A percentile compares a stretch with the other conserved stretches of the same genome.
Evolutionary conservation across 2,329 filamentous ascomycete species (phyloP).

Genomic region (Talaromyces sp.): DNA sequence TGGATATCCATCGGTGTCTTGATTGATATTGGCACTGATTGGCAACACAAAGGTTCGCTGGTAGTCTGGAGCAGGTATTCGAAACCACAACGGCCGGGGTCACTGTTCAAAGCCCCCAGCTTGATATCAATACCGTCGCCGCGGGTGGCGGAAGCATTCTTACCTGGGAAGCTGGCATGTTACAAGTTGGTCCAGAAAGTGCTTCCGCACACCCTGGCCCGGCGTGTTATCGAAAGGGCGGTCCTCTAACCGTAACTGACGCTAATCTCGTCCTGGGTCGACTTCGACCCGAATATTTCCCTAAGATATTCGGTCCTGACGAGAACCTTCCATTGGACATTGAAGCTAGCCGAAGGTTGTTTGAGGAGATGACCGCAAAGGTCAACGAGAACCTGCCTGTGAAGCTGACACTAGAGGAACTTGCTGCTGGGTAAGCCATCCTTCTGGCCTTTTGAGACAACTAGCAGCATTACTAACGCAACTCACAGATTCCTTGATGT

Average conservation of each 20-base stretch:
- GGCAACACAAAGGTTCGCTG: slow-evolving; percentile 30
- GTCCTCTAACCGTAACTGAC: neutral
- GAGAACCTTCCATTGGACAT: slow-evolving; percentile 74
- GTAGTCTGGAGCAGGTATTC: slow-evolving; percentile 87
- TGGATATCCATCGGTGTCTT: slow-evolving; percentile 35
- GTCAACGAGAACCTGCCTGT: slow-evolving; percentile 60
- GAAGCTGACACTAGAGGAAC: neutral
- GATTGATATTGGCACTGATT: neutral
- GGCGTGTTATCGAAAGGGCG: neutral
- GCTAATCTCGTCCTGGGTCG: neutral
- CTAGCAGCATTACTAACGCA: neutral
- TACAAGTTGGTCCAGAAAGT: slow-evolving; percentile 1
- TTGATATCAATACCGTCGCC: slow-evolving; percentile 32
- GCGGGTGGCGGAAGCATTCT: neutral
- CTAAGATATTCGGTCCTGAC: slow-evolving; percentile 82
- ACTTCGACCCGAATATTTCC: slow-evolving; percentile 49
- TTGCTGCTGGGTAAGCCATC: neutral
- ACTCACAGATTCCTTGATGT: slow-evolving; percentile 67
- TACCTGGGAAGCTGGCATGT: neutral
- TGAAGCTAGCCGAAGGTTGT: slow-evolving; percentile 64
- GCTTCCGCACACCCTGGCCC: neutral
- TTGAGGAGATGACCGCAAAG: slow-evolving; percentile 67
- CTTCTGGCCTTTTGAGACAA: neutral
- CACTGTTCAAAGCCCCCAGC: slow-evolving; percentile 84
- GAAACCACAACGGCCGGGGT: slow-evolving; percentile 93